A percentile compares a stretch with the other conserved stretches of the same genome.
Conservation (phyloP, 345 rosid species). For the Durio zibethinus region DNA sequence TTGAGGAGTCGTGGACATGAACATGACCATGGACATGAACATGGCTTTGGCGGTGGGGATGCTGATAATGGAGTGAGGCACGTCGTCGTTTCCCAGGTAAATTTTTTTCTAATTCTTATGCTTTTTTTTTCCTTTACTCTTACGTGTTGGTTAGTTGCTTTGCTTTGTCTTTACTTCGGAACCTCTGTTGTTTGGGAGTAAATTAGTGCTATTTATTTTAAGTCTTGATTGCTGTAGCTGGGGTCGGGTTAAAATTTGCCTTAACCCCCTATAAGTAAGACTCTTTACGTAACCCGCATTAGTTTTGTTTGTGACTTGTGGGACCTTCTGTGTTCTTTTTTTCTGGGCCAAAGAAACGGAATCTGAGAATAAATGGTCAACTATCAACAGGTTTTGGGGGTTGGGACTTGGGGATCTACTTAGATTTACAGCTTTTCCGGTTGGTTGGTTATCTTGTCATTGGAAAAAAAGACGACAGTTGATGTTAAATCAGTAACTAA, state of each 20-base stretch:
- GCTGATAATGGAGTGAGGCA: constrained; percentile 61
- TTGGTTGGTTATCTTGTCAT: neutral
- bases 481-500: neutral
- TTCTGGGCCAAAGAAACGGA: neutral
- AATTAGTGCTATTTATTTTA: neutral
- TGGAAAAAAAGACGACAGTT: neutral
- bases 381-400: neutral
- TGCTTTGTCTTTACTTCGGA: neutral
- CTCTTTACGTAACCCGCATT: neutral
- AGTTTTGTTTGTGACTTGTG: neutral
- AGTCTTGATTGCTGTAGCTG: neutral
- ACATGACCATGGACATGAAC: constrained; percentile 28
- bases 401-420: neutral
- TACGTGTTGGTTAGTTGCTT: neutral
- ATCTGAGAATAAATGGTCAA: neutral
- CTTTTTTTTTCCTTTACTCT: neutral
- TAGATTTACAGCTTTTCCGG: neutral
- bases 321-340: neutral
- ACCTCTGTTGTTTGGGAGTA: neutral
- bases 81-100: constrained; percentile 93
- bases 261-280: neutral
- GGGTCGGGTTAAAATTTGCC: neutral
- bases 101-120: neutral
- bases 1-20: constrained; percentile 18
- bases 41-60: constrained; percentile 41